These are phyloP conservation scores for Chalciporus piperatus DNA, from an alignment of 768 basidiomycete species.

Conservation along the genomic window DNA sequence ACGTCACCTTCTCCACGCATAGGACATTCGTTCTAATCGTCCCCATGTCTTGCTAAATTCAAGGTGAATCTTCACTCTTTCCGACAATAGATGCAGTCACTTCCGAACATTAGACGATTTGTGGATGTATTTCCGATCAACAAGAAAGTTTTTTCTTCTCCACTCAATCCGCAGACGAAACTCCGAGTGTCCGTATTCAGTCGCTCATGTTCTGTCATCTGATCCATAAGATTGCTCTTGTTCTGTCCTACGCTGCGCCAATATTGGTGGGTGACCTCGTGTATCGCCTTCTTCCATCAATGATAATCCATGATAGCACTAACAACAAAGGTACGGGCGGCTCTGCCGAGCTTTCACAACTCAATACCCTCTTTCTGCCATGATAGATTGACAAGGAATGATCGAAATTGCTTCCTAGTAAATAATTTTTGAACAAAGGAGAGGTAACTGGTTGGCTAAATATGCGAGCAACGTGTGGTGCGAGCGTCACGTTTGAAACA, in stretches of 20 bases:
- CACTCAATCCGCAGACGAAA: constrained; percentile 9
- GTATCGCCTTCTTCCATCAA: constrained; percentile 21
- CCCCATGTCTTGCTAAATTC: constrained; percentile 18
- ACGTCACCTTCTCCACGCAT: constrained; percentile 17
- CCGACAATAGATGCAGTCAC: constrained; percentile 10
- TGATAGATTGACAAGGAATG: constrained; percentile 7
- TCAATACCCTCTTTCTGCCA: constrained; percentile 17
- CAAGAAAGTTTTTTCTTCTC: constrained; percentile 19
- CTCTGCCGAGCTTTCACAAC: constrained; percentile 18
- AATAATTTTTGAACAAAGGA: constrained; percentile 2
- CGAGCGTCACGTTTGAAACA: constrained; percentile 12
- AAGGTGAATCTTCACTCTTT: constrained; percentile 11
- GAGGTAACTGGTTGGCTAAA: constrained; percentile 8
- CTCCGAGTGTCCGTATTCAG: constrained; percentile 18
- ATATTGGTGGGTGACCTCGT: constrained; percentile 23
- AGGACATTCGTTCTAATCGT: constrained; percentile 19
- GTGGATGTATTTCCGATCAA: constrained; percentile 12
- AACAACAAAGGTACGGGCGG: constrained; percentile 13
- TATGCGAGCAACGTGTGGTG: constrained; percentile 17
- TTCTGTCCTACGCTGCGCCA: not conserved
- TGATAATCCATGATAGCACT: constrained; percentile 16
- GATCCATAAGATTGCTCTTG: constrained; percentile 12
- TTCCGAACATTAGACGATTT: constrained; percentile 14
- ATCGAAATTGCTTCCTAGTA: constrained; percentile 8
- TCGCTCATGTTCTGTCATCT: constrained; percentile 13